Conservation (phyloP, 208 protist genomes). For the Vickermania spadyakhi region DNA sequence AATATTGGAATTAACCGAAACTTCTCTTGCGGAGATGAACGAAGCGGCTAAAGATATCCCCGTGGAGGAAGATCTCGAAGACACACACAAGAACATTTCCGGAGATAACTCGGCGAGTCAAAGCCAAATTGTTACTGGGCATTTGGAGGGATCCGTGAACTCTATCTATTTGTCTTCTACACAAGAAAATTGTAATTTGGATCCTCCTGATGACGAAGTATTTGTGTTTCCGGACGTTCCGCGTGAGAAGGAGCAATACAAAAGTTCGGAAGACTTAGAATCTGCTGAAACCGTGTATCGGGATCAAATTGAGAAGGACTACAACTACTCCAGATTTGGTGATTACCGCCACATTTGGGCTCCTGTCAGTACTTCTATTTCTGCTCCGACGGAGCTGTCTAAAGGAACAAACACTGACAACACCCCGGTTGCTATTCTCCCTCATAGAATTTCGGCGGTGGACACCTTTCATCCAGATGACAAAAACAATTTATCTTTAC, state of each 20-base stretch:
- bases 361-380: neutral
- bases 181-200: too few species aligned
- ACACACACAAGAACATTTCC: too few species aligned
- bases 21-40: conserved; percentile 20
- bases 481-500: too few species aligned
- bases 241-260: conserved; percentile 42
- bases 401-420: neutral
- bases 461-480: too few species aligned
- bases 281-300: conserved; percentile 62
- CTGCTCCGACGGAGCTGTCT: neutral
- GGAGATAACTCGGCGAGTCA: conserved; percentile 6
- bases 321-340: conserved; percentile 52
- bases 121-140: conserved; percentile 5
- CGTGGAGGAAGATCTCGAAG: conserved; percentile 7
- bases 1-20: conserved; percentile 35
- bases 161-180: too few species aligned
- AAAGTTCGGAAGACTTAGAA: conserved; percentile 35
- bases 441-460: neutral
- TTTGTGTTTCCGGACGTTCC: conserved; percentile 17
- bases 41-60: conserved; percentile 13
- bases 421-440: neutral
- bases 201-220: too few species aligned
- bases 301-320: conserved; percentile 74
- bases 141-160: too few species aligned
- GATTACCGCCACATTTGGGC: conserved; percentile 1